phyloP scores from a whole-genome alignment of 371 early-diverging fungal species.

The Pancytospora philotis region DNA sequence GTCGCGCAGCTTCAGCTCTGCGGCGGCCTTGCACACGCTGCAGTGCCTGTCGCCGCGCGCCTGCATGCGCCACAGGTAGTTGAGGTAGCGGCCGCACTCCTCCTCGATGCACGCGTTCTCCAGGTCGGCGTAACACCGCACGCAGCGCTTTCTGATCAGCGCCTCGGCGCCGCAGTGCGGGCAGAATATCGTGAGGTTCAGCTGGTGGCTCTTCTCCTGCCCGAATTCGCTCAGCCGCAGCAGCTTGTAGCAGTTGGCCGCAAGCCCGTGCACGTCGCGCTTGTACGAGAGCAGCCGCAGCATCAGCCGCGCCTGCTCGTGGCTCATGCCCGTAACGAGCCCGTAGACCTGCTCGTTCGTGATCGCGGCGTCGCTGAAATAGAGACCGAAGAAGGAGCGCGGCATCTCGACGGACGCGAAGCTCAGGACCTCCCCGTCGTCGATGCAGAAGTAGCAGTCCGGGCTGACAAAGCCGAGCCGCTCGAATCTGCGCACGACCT shows the following conservation, averaged over 20 bases:
- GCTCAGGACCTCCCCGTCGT: conserved; percentile 11
- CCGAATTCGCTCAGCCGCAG: conserved; percentile 36
- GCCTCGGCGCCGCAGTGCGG: conserved; percentile 38
- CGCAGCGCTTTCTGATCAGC: conserved; percentile 38
- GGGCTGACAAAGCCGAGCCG: conserved; percentile 36
- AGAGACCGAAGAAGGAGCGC: conserved; percentile 7
- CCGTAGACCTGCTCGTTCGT: conserved; percentile 29
- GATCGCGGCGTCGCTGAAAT: conserved; percentile 19
- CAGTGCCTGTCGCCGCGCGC: conserved; percentile 27
- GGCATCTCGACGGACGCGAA: conserved; percentile 30
- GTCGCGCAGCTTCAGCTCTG: conserved; percentile 34
- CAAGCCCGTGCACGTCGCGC: conserved; percentile 23
- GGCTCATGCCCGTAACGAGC: conserved; percentile 2
- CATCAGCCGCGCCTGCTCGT: conserved; percentile 8
- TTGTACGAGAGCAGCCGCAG: conserved; percentile 25
- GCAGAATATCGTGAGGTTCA: conserved; percentile 31
- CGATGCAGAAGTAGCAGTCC: conserved; percentile 27
- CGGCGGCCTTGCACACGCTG: conserved; percentile 24
- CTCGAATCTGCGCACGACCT: conserved; percentile 31
- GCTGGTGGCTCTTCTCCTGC: neutral
- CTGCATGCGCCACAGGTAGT: conserved; percentile 15
- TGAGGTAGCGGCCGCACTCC: conserved; percentile 26
- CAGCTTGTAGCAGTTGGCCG: conserved; percentile 40
- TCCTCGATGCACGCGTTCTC: conserved; percentile 23
- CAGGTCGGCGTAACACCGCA: conserved; percentile 31